A percentile compares a stretch with the other conserved stretches of the same genome.
phyloP scores from a whole-genome alignment of 2,329 filamentous ascomycete genomes.

The Aspergillus pseudoterreus region DNA sequence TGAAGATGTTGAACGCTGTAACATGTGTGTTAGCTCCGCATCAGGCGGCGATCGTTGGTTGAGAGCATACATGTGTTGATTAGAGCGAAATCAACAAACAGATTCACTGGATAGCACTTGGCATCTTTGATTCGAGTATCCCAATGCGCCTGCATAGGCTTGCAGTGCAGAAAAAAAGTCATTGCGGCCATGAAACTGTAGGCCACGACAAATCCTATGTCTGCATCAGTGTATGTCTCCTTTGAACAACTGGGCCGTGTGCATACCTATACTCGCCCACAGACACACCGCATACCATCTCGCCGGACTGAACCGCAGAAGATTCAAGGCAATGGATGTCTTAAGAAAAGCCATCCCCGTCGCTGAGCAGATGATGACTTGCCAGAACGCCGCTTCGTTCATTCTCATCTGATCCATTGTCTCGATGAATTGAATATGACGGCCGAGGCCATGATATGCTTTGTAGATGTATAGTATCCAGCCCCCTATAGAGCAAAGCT shows the following conservation, averaged over 20 bases:
- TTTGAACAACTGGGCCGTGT: not conserved
- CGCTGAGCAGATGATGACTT: conserved; percentile 2
- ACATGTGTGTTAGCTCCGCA: not conserved
- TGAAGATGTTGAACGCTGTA: conserved; percentile 4
- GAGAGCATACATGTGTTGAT: conserved; percentile 1
- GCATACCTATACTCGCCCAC: conserved; percentile 1
- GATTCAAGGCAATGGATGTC: conserved; percentile 3
- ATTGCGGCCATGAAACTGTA: conserved; percentile 2
- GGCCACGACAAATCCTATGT: not conserved
- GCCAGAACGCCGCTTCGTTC: conserved; percentile 1
- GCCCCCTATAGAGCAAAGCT: conserved; percentile 4
- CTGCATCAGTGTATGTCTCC: not conserved
- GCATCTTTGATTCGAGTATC: conserved; percentile 1
- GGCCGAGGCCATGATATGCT: conserved; percentile 1
- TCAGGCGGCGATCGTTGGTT: too few relatives aligned
- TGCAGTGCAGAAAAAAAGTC: conserved; percentile 3
- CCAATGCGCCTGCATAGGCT: conserved; percentile 2
- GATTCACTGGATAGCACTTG: not conserved
- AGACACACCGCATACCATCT: conserved; percentile 1
- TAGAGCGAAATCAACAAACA: conserved; percentile 1
- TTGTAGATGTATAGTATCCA: conserved; percentile 5
- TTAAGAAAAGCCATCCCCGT: conserved; percentile 2
- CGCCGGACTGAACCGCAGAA: not conserved
- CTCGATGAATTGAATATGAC: not conserved
- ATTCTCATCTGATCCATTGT: not conserved